A percentile compares a stretch with the other conserved stretches of the same genome.
These are phyloP conservation scores for Phylloporus arenicola DNA, from an alignment of 768 basidiomycete genomes.

Conservation along the genomic window DNA sequence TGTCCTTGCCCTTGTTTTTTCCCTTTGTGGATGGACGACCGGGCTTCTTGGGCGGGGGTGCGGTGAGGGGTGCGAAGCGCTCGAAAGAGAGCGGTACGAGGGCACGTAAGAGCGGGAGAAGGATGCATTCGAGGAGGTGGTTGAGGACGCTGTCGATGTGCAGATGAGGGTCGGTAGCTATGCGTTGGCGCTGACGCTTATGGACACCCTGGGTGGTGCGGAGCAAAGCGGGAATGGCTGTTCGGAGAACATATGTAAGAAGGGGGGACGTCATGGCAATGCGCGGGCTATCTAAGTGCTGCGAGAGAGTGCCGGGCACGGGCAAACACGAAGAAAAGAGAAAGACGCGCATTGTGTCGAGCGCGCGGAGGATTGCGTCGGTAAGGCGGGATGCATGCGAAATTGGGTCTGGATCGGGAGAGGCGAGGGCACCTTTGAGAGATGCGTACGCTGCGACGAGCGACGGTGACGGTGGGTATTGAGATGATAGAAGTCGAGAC, in stretches of 20 bases:
- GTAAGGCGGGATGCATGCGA: slow-evolving; percentile 10
- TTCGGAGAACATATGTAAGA: slow-evolving; percentile 19
- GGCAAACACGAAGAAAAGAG: slow-evolving; percentile 12
- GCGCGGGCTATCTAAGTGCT: slow-evolving; percentile 13
- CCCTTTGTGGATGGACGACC: background rate
- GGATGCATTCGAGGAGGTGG: slow-evolving; percentile 15
- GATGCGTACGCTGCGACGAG: slow-evolving; percentile 19
- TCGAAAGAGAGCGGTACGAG: slow-evolving; percentile 17
- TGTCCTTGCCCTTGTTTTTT: slow-evolving; percentile 1
- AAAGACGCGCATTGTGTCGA: slow-evolving; percentile 16
- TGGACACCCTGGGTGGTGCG: slow-evolving; percentile 2
- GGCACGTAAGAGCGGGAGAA: slow-evolving; percentile 19
- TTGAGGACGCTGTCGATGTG: slow-evolving; percentile 13
- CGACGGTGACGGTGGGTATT: slow-evolving; percentile 20
- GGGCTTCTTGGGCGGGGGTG: background rate
- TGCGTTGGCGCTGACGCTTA: slow-evolving; percentile 7
- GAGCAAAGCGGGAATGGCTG: slow-evolving; percentile 16
- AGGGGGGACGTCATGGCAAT: slow-evolving; percentile 22
- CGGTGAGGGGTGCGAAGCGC: slow-evolving; percentile 11
- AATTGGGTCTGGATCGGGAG: slow-evolving; percentile 3
- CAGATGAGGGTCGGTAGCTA: background rate
- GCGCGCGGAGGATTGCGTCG: slow-evolving; percentile 16
- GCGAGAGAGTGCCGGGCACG: background rate
- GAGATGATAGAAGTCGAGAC: slow-evolving; percentile 16
- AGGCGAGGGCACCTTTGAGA: slow-evolving; percentile 15